Base-by-base conservation (phyloP, 768 basidiomycete species). In the Kwoniella sp. region DNA sequence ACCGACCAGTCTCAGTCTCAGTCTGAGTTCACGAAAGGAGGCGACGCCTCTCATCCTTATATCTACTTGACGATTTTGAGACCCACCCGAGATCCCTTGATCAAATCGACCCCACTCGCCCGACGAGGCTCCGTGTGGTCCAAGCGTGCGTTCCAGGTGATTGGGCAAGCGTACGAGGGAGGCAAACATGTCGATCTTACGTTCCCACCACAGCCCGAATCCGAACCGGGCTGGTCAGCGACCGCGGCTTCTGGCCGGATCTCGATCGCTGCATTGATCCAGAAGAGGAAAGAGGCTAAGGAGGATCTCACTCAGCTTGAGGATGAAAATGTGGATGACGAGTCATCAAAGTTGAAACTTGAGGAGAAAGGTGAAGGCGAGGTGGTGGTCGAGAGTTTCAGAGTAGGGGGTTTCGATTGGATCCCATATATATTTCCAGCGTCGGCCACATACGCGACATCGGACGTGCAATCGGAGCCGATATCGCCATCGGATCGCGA, bases 361-460 rank as follows among this genome's bases (percentile, higher is more conserved):
- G 66, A 79, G 0, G 82, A 82, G n/a, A 84, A 83, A 12, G 80
- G 82, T 5, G 87, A 88, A 13, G 82, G 82, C 17, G 68, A 82
- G 0, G 61, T 58, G 9, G 86, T 91, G 3, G 87, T 92, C 0
- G 93, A 96, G 79, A 90, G 90, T 71, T 84, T 88, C 56, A 85
- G 92, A 26, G 89, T 88, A 70, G 86, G 85, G 17, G 88, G 88
- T 7, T 94, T 92, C 88, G 87, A 90, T 70, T 96, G 93, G 93
- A 83, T 83, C 47, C 93, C 93, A 22, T 1, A 91, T 92, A 73
- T 20, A 8, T 45, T 20, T 11, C 41, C 17, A 9, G 4, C 41
- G 87, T 82, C 38, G 3, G 30, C 30, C 31, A 12, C 26, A 5
- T 34, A 34, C 34, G 41, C 41, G 41, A n/a, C n/a, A n/a, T 45